phyloP scores from a whole-genome alignment of 176 grass and related monocot genomes.

The Bothriochloa decipiens region DNA sequence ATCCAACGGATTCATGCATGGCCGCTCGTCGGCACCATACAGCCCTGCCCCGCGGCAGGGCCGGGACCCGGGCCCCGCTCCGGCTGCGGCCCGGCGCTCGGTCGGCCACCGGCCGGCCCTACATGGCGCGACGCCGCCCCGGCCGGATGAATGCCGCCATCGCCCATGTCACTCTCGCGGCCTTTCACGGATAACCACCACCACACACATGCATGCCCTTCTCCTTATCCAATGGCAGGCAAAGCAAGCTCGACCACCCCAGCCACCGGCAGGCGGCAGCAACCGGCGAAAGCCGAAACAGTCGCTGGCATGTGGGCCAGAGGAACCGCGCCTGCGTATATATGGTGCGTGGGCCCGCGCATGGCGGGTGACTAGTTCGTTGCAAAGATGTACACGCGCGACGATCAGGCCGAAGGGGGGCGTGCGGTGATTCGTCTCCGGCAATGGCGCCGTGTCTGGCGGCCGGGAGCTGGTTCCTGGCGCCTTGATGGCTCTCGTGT shows the following conservation, averaged over 20 bases:
- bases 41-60: constrained; percentile 1
- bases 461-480: constrained; percentile 26
- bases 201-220: background rate
- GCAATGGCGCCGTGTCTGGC: constrained; percentile 31
- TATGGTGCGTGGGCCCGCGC: background rate
- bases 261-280: background rate
- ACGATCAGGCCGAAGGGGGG: no score
- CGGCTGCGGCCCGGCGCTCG: constrained; percentile 30
- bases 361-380: background rate
- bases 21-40: constrained; percentile 35
- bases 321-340: background rate
- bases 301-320: constrained; percentile 4
- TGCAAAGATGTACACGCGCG: background rate
- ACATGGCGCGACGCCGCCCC: constrained; percentile 22
- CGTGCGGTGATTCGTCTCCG: constrained; percentile 17
- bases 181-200: background rate
- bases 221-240: constrained; percentile 25
- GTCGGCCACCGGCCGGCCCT: constrained; percentile 32
- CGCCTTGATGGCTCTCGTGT: background rate
- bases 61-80: background rate
- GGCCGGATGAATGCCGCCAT: constrained; percentile 19
- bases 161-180: constrained; percentile 6
- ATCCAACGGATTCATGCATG: background rate
- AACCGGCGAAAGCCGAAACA: no score
- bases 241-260: background rate